phyloP scores from a whole-genome alignment of 2,329 filamentous ascomycete genomes.

The Esteya vermicola region DNA sequence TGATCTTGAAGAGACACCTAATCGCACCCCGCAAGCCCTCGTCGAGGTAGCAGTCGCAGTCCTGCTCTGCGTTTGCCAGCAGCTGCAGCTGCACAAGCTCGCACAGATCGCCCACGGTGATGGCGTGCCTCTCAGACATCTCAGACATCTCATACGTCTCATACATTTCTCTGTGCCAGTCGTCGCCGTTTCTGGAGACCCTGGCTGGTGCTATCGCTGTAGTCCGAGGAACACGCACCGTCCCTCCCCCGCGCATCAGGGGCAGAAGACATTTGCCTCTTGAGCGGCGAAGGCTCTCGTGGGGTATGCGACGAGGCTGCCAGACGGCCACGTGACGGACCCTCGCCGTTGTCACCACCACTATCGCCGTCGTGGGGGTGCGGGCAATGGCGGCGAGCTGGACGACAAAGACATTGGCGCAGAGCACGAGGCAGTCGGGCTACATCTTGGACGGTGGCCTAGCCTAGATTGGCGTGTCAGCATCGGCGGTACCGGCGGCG shows the following conservation, averaged over 20 bases:
- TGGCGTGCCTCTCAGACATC: no score
- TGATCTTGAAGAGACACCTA: slow-evolving; percentile 9
- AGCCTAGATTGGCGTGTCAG: no score
- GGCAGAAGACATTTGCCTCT: no score
- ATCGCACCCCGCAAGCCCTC: slow-evolving; percentile 2
- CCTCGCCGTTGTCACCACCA: neutral
- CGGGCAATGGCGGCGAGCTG: slow-evolving; percentile 1
- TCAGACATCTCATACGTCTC: no score
- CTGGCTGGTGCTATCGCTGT: no score
- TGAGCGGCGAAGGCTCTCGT: neutral
- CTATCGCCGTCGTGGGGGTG: neutral
- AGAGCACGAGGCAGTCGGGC: slow-evolving; percentile 6
- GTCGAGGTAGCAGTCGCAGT: slow-evolving; percentile 4
- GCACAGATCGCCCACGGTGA: neutral
- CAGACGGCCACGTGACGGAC: neutral
- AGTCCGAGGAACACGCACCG: no score
- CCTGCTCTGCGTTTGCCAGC: slow-evolving; percentile 4
- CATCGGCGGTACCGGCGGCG: no score
- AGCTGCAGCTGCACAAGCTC: slow-evolving; percentile 4
- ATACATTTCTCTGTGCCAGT: neutral
- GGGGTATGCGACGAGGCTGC: neutral
- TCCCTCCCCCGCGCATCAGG: no score
- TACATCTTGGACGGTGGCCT: slow-evolving; percentile 3
- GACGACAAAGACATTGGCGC: slow-evolving; percentile 5
- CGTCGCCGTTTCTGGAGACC: no score